These are phyloP conservation scores for Acer saccharum DNA, from an alignment of 345 rosid genomes.

Conservation along the genomic window DNA sequence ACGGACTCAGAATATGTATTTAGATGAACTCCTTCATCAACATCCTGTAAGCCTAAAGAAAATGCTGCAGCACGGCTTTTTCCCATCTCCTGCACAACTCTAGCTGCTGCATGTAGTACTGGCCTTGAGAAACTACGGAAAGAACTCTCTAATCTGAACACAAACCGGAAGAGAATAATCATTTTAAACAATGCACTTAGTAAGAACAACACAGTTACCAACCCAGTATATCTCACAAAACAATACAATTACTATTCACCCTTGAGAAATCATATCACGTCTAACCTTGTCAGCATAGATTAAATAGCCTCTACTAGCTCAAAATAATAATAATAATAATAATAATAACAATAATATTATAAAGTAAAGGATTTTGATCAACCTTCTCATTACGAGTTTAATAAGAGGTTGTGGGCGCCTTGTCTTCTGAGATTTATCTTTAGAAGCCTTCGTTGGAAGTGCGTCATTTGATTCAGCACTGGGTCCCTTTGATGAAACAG, in stretches of 20 bases:
- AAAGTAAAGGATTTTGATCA: constrained; percentile 21
- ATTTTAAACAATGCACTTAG: constrained; percentile 7
- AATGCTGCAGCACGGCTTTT: constrained; percentile 97
- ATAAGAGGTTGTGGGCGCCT: constrained; percentile 97
- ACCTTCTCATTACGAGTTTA: constrained; percentile 99
- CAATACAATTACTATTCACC: not conserved
- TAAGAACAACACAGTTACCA: not conserved
- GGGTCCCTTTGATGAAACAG: constrained; percentile 58
- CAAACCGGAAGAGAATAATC: constrained; percentile 2
- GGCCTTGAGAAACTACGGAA: constrained; percentile 99
- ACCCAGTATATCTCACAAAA: not conserved
- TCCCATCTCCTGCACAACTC: constrained; percentile 99
- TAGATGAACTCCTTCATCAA: constrained; percentile 82
- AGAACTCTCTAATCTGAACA: constrained; percentile 93
- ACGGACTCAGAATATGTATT: constrained; percentile 57
- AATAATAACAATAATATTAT: not conserved
- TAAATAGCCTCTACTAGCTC: not conserved
- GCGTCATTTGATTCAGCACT: constrained; percentile 41
- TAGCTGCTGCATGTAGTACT: constrained; percentile 97
- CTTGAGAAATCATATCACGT: not conserved
- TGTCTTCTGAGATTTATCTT: constrained; percentile 83
- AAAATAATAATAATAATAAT: not conserved
- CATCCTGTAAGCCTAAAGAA: constrained; percentile 87
- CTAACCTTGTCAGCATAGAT: not conserved
- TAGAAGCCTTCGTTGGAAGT: constrained; percentile 49